phyloP scores from a whole-genome alignment of 208 protist species.

The Jaenimonas drosophilae region DNA sequence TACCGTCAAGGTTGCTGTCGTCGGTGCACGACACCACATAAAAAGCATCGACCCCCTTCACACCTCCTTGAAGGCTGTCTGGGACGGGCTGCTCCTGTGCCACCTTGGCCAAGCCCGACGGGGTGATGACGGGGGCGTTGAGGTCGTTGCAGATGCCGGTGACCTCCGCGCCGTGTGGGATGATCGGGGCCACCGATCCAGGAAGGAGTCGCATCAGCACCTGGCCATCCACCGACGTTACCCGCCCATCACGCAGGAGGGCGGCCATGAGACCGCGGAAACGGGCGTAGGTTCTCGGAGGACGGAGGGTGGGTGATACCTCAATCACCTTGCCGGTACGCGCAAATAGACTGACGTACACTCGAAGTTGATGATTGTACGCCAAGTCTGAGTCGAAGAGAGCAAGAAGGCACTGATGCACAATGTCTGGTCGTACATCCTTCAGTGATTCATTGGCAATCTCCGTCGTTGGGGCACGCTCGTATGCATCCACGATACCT shows the following conservation, averaged over 20 bases:
- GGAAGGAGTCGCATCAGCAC: conserved; percentile 71
- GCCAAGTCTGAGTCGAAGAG: conserved; percentile 85
- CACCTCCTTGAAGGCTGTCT: conserved; percentile 66
- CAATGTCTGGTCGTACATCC: conserved; percentile 83
- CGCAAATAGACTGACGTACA: conserved; percentile 76
- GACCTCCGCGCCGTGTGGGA: conserved; percentile 72
- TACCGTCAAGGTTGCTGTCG: conserved; percentile 52
- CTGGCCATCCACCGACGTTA: conserved; percentile 48
- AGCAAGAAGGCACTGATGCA: conserved; percentile 89
- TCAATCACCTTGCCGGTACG: conserved; percentile 71
- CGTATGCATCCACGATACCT: conserved; percentile 78
- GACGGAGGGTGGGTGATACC: conserved; percentile 73
- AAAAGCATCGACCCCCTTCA: conserved; percentile 71
- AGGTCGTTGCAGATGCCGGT: conserved; percentile 64
- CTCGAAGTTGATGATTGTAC: conserved; percentile 51
- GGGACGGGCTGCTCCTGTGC: conserved; percentile 28
- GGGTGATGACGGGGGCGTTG: conserved; percentile 37
- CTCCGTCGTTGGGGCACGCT: conserved; percentile 67
- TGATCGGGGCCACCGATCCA: conserved; percentile 70
- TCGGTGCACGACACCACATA: conserved; percentile 83
- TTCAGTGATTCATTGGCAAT: conserved; percentile 60
- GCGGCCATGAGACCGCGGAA: conserved; percentile 78
- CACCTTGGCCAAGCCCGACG: conserved; percentile 21
- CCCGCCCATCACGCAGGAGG: conserved; percentile 67
- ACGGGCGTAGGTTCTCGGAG: conserved; percentile 80